phyloP scores from a whole-genome alignment of 495 filamentous ascomycete genomes.

The Aspergillus taichungensis region DNA sequence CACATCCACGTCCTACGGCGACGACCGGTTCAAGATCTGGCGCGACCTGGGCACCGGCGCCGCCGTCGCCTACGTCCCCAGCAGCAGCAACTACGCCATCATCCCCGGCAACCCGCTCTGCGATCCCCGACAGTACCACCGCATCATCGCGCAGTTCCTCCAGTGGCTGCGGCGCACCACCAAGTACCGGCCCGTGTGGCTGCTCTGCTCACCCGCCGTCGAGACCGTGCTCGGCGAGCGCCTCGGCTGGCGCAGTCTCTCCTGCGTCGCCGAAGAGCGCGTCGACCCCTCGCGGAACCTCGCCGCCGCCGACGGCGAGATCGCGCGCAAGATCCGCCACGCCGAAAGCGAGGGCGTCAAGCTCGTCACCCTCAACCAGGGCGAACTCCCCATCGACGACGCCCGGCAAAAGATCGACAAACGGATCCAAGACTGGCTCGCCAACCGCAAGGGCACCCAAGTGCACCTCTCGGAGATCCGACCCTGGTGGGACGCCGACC shows the following conservation, averaged over 20 bases:
- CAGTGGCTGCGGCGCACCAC: slow-evolving; percentile 60
- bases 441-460: slow-evolving; percentile 68
- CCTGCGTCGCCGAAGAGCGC: slow-evolving; percentile 76
- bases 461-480: slow-evolving; percentile 78
- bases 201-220: slow-evolving; percentile 58
- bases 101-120: slow-evolving; percentile 78
- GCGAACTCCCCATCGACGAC: slow-evolving; percentile 52
- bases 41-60: slow-evolving; percentile 68
- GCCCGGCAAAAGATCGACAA: slow-evolving; percentile 55
- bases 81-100: slow-evolving; percentile 62
- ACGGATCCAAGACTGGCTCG: slow-evolving; percentile 69
- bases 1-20: slow-evolving; percentile 79
- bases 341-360: slow-evolving; percentile 72
- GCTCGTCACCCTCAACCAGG: slow-evolving; percentile 54
- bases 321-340: slow-evolving; percentile 63
- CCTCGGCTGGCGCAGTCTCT: slow-evolving; percentile 75
- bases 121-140: slow-evolving; percentile 58
- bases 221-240: slow-evolving; percentile 67
- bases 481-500: slow-evolving; percentile 68
- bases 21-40: slow-evolving; percentile 76
- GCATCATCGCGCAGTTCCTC: slow-evolving; percentile 63
- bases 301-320: slow-evolving; percentile 46
- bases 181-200: slow-evolving; percentile 72
- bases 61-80: slow-evolving; percentile 66
- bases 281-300: slow-evolving; percentile 53